These are phyloP conservation scores for Penicillium sp. DNA, from an alignment of 2,329 filamentous ascomycete genomes.

Conservation along the genomic window DNA sequence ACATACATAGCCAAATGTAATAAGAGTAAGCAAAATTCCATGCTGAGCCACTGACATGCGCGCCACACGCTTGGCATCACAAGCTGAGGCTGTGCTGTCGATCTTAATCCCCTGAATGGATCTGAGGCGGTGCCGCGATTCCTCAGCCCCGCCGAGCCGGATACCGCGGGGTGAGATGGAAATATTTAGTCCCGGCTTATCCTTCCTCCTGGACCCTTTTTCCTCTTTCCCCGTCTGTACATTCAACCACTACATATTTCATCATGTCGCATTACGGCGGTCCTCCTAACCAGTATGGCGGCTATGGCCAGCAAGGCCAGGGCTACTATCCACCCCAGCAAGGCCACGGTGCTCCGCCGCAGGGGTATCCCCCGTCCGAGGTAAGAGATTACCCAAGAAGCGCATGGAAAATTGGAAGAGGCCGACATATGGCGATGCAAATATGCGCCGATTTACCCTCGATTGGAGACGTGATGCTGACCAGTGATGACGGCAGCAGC, in stretches of 20 bases:
- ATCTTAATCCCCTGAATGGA: slow-evolving; percentile 3
- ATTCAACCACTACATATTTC: no score
- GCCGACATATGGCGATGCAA: no score
- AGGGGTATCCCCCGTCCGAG: slow-evolving; percentile 23
- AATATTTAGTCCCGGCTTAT: not conserved
- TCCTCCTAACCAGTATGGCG: slow-evolving; percentile 19
- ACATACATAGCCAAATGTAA: no score
- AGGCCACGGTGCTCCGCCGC: slow-evolving; percentile 17
- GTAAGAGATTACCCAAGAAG: slow-evolving; percentile 16
- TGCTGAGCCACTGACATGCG: no score
- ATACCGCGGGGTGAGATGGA: no score
- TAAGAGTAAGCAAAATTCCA: no score
- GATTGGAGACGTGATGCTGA: not conserved
- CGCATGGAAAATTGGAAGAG: not conserved
- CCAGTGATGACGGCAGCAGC: slow-evolving; percentile 13
- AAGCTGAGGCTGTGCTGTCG: slow-evolving; percentile 13
- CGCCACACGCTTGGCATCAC: no score
- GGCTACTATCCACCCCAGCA: slow-evolving; percentile 18
- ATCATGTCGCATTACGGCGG: slow-evolving; percentile 20
- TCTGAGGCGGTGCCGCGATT: slow-evolving; percentile 14
- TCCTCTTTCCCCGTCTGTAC: no score
- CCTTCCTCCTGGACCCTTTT: not conserved
- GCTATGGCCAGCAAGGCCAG: slow-evolving; percentile 22
- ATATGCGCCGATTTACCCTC: no score
- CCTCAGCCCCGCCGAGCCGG: slow-evolving; percentile 10